phyloP scores from a whole-genome alignment of 257 asterid species.

The Ocimum tenuiflorum region DNA sequence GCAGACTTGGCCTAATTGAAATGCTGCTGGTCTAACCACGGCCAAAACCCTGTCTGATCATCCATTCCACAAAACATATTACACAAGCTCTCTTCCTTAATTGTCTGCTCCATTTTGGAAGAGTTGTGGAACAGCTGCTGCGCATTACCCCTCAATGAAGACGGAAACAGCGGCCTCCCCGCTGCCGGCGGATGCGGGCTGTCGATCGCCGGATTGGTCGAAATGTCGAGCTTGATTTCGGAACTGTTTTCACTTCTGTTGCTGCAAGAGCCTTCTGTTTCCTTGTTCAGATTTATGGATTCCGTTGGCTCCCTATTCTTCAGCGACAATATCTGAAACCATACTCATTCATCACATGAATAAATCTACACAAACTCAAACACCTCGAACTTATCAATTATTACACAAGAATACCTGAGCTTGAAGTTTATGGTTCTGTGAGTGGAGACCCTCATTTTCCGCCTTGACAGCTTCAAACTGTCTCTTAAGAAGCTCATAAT shows the following conservation, averaged over 20 bases:
- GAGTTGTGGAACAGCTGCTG: constrained; percentile 46
- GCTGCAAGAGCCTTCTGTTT: constrained; percentile 83
- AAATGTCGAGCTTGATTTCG: constrained; percentile 66
- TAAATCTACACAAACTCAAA: too few relatives aligned
- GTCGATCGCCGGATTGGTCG: constrained; percentile 58
- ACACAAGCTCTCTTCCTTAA: constrained; percentile 76
- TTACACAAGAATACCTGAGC: too few relatives aligned
- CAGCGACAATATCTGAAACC: constrained; percentile 57
- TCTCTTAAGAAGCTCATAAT: constrained; percentile 43
- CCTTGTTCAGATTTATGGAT: constrained; percentile 88
- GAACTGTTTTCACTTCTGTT: constrained; percentile 87
- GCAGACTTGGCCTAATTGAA: constrained; percentile 41
- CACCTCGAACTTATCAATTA: too few relatives aligned
- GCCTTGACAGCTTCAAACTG: constrained; percentile 45
- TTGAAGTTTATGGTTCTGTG: constrained; percentile 46
- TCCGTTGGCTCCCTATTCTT: constrained; percentile 82
- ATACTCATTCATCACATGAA: too few relatives aligned
- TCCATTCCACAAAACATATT: constrained; percentile 74
- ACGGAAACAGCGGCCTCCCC: background rate
- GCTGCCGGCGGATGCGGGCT: constrained; percentile 31
- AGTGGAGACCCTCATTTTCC: constrained; percentile 39
- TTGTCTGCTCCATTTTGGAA: constrained; percentile 39
- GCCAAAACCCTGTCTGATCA: constrained; percentile 92
- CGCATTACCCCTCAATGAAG: constrained; percentile 13
- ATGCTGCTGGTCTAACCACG: constrained; percentile 90